Percentiles rank a stretch among this genome's conserved stretches.
These are phyloP conservation scores for Parastagonospora avenae DNA, from an alignment of 2,329 filamentous ascomycete genomes.

Conservation along the genomic window DNA sequence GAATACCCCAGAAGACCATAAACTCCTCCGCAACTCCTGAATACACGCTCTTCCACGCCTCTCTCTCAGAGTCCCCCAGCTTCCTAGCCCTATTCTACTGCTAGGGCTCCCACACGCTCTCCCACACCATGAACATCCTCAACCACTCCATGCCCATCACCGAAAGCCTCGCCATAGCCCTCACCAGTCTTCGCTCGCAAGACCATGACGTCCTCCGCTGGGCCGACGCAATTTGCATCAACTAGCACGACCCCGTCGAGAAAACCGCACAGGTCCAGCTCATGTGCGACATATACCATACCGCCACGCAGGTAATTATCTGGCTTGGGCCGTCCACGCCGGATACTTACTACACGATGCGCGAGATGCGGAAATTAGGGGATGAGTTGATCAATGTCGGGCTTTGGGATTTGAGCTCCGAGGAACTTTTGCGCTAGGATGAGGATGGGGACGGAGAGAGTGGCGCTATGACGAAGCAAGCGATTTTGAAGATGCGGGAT, in stretches of 20 bases:
- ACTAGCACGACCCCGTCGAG: conserved; percentile 4
- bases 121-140: conserved; percentile 2
- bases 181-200: conserved; percentile 1
- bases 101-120: conserved; percentile 2
- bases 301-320: conserved; percentile 5
- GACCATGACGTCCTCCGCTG: conserved; percentile 4
- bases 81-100: conserved; percentile 12
- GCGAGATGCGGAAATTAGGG: conserved; percentile 7
- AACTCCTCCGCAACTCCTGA: not conserved
- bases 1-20: not conserved
- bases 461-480: conserved; percentile 1
- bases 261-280: conserved; percentile 12
- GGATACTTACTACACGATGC: conserved; percentile 3
- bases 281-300: conserved; percentile 12
- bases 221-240: conserved; percentile 16
- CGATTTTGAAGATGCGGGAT: not conserved
- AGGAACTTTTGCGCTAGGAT: conserved; percentile 4
- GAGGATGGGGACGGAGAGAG: not conserved
- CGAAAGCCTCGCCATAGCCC: conserved; percentile 7
- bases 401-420: not conserved
- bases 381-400: conserved; percentile 1
- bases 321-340: conserved; percentile 11
- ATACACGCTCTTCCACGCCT: not conserved
- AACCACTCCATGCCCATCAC: conserved; percentile 2
- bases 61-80: not conserved